Conservation (phyloP, 805 yeast species). For the Lipomyces anomalus region DNA sequence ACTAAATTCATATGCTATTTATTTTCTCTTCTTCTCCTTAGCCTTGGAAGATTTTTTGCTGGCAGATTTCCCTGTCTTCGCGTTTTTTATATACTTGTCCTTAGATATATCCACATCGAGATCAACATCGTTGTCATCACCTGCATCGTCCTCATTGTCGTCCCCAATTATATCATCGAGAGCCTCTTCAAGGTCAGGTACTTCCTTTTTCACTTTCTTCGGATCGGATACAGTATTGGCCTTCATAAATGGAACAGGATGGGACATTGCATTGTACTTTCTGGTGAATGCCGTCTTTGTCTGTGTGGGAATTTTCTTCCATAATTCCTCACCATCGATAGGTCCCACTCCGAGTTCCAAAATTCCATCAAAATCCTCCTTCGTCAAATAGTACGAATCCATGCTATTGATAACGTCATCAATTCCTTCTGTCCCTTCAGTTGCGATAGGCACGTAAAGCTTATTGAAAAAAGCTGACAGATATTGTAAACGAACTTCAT, state of each 20-base stretch:
- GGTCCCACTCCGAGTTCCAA: constrained; percentile 77
- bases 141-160: constrained; percentile 34
- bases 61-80: neutral
- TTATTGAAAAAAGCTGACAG: constrained; percentile 57
- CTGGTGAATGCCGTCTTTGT: constrained; percentile 83
- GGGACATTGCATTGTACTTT: constrained; percentile 65
- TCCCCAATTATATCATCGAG: constrained; percentile 46
- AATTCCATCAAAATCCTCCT: constrained; percentile 86
- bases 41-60: constrained; percentile 31
- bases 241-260: constrained; percentile 79
- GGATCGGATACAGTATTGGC: constrained; percentile 36
- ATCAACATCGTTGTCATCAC: constrained; percentile 33
- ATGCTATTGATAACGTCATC: constrained; percentile 57
- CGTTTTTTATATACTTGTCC: constrained; percentile 57
- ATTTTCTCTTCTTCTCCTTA: constrained; percentile 26
- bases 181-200: constrained; percentile 65
- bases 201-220: constrained; percentile 31
- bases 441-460: constrained; percentile 54
- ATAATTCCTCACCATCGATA: constrained; percentile 38
- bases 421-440: constrained; percentile 57
- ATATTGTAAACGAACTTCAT: constrained; percentile 62
- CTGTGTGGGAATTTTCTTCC: constrained; percentile 67
- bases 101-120: constrained; percentile 45
- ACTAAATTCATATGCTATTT: constrained; percentile 11
- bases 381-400: constrained; percentile 82